Percentiles rank a stretch among this genome's conserved stretches.
Conservation (phyloP, 75 land plant genomes). For the Azolla pinnata region DNA sequence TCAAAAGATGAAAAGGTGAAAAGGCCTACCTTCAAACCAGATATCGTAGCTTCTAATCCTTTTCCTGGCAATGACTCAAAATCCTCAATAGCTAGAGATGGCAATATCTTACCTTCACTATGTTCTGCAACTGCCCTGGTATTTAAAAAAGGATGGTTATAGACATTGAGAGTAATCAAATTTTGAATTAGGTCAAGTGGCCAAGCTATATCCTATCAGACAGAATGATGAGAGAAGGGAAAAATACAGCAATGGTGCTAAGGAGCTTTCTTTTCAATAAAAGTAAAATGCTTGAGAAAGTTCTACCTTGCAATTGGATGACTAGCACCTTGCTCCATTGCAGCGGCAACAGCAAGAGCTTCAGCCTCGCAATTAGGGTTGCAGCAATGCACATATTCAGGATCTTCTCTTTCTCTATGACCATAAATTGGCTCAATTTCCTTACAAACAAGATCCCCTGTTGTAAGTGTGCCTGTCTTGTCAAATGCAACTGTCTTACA, state of each 20-base stretch:
- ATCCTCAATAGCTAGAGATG: slow-evolving; percentile 58
- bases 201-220: no score
- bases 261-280: no score
- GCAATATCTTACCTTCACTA: slow-evolving; percentile 74
- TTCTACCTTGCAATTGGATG: slow-evolving; percentile 98
- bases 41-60: slow-evolving; percentile 72
- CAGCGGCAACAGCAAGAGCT: slow-evolving; percentile 98
- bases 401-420: slow-evolving; percentile 24
- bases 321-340: slow-evolving; percentile 97
- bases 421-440: slow-evolving; percentile 97
- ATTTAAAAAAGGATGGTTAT: slow-evolving; percentile 10
- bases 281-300: background rate
- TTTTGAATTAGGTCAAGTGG: no score
- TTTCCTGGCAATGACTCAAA: slow-evolving; percentile 86
- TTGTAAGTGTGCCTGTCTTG: slow-evolving; percentile 96
- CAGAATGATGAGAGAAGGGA: no score
- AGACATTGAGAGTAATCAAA: no score
- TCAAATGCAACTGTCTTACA: slow-evolving; percentile 95
- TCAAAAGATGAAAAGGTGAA: background rate
- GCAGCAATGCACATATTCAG: slow-evolving; percentile 41
- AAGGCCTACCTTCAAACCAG: slow-evolving; percentile 47
- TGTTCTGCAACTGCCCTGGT: slow-evolving; percentile 94
- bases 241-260: no score
- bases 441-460: slow-evolving; percentile 77
- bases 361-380: slow-evolving; percentile 82